Conservation (phyloP, 805 yeast genomes). For the Candida saitoana region DNA sequence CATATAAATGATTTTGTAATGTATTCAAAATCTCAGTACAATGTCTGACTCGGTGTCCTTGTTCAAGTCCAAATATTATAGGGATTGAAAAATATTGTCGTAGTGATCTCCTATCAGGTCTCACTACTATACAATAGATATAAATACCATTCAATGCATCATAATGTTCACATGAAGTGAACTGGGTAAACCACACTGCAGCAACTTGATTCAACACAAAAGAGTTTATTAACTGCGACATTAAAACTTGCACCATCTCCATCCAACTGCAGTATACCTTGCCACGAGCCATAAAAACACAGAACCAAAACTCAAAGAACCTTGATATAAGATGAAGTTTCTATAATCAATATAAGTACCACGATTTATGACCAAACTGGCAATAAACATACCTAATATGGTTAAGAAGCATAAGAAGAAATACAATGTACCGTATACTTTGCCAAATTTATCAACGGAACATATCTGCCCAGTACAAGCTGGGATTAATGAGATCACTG, state of each 20-base stretch:
- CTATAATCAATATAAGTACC: slow-evolving; percentile 30
- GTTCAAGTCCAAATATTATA: too few species aligned
- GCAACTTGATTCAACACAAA: too few species aligned
- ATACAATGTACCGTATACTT: slow-evolving; percentile 49
- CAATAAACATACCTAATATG: slow-evolving; percentile 25
- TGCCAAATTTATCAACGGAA: slow-evolving; percentile 50
- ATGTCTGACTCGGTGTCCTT: too few species aligned
- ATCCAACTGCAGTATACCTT: slow-evolving; percentile 44
- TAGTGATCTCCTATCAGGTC: too few species aligned
- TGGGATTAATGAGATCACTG: slow-evolving; percentile 55
- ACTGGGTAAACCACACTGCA: too few species aligned
- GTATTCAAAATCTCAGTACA: too few species aligned
- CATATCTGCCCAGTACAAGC: slow-evolving; percentile 59
- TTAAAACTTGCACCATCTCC: slow-evolving; percentile 28
- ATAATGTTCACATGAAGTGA: too few species aligned
- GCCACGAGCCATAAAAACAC: slow-evolving; percentile 41
- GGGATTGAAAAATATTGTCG: too few species aligned
- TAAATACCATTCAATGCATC: too few species aligned
- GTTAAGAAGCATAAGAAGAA: slow-evolving; percentile 34
- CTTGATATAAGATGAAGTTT: slow-evolving; percentile 42
- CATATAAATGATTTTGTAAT: too few species aligned
- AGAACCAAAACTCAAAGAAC: slow-evolving; percentile 35
- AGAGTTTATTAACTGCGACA: too few species aligned
- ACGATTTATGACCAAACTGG: slow-evolving; percentile 23
- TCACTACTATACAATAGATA: too few species aligned